Conservation (phyloP, 1,139 yeast genomes). For the Hanseniaspora sp. region DNA sequence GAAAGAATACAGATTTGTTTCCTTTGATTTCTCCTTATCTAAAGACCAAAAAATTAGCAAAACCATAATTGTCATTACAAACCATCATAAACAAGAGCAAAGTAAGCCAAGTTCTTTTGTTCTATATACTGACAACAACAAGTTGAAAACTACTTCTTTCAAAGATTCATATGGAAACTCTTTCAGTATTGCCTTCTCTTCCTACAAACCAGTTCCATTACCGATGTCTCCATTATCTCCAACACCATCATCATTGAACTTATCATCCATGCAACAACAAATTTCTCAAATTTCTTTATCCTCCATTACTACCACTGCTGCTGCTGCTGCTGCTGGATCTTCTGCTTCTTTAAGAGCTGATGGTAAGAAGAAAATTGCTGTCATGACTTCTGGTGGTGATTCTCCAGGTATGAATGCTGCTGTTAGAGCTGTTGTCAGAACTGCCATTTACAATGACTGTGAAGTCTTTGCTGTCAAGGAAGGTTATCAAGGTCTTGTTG, state of each 20-base stretch:
- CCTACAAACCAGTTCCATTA: slow-evolving; percentile 1
- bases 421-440: slow-evolving; percentile 67
- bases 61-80: slow-evolving; percentile 22
- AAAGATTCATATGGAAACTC: slow-evolving; percentile 50
- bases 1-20: slow-evolving; percentile 60
- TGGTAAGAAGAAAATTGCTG: slow-evolving; percentile 50
- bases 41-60: slow-evolving; percentile 27
- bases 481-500: slow-evolving; percentile 67
- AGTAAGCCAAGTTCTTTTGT: neutral
- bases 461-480: slow-evolving; percentile 64
- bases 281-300: neutral
- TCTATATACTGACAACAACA: slow-evolving; percentile 21
- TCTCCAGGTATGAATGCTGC: slow-evolving; percentile 82
- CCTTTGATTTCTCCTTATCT: slow-evolving; percentile 48
- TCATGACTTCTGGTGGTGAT: slow-evolving; percentile 83
- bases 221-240: slow-evolving; percentile 4
- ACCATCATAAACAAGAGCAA: slow-evolving; percentile 12
- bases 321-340: neutral
- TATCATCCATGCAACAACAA: neutral
- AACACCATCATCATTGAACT: neutral
- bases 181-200: slow-evolving; percentile 34
- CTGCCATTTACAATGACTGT: slow-evolving; percentile 61
- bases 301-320: neutral
- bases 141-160: slow-evolving; percentile 19
- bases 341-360: neutral